Conservation (phyloP, 768 basidiomycete genomes). For the Lactarius deliciosus region DNA sequence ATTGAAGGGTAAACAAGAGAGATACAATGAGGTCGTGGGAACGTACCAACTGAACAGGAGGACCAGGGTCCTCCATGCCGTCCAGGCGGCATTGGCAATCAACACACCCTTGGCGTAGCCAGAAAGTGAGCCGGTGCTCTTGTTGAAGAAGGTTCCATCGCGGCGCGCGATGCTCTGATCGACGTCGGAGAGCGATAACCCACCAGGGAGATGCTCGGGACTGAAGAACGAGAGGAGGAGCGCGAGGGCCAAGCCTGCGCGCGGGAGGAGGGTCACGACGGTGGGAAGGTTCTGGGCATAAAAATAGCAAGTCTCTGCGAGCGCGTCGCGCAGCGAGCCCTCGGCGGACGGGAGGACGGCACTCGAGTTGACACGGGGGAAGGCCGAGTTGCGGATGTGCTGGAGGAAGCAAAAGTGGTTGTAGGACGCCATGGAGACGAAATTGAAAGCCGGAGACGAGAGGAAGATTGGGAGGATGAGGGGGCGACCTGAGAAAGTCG, state of each 20-base stretch:
- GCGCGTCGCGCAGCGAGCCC: conserved; percentile 45
- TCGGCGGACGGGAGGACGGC: conserved; percentile 26
- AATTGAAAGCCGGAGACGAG: conserved; percentile 73
- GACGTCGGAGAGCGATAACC: conserved; percentile 46
- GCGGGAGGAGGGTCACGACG: conserved; percentile 76
- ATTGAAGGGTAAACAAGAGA: neutral
- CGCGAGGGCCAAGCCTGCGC: conserved; percentile 73
- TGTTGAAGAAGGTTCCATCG: conserved; percentile 74
- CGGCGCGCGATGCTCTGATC: conserved; percentile 47
- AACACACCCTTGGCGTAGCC: conserved; percentile 77
- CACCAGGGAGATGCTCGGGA: conserved; percentile 43
- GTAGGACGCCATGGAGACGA: conserved; percentile 76
- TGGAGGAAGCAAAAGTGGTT: conserved; percentile 82
- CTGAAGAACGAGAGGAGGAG: conserved; percentile 65
- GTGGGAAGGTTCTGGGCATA: conserved; percentile 86
- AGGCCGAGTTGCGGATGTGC: conserved; percentile 72
- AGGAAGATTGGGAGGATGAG: conserved; percentile 80
- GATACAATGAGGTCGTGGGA: neutral
- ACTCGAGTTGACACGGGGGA: conserved; percentile 49
- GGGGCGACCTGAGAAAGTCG: conserved; percentile 62
- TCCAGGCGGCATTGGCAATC: conserved; percentile 78
- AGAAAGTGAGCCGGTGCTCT: conserved; percentile 63
- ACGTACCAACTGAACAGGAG: conserved; percentile 67
- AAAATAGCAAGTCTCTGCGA: conserved; percentile 84
- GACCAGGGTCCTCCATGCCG: conserved; percentile 70